Evolutionary conservation across 164 flowering plant genomes (phyloP).

Genomic region (Chimonanthus praecox): DNA sequence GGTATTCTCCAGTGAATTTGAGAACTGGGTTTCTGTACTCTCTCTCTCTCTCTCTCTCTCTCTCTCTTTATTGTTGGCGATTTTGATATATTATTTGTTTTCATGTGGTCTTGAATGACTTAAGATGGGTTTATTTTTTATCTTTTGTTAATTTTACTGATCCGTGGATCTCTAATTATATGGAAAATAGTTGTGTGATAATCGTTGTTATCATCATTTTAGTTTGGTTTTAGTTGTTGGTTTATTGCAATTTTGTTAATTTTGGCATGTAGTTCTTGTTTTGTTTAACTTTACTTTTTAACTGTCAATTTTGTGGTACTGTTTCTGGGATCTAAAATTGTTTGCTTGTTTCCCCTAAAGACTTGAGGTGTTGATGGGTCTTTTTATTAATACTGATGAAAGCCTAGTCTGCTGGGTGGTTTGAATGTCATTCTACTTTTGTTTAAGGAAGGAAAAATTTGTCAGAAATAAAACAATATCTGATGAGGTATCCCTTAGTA

Average conservation of each 20-base stretch:
- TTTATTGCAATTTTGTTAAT: not conserved
- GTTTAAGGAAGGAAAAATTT: not conserved
- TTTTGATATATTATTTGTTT: not conserved
- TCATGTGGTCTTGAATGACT: not conserved
- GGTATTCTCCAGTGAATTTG: not conserved
- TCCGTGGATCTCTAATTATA: not conserved
- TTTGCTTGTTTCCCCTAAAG: not conserved
- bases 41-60: not conserved
- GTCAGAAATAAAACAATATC: not conserved
- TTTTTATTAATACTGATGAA: not conserved
- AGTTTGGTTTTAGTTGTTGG: not conserved
- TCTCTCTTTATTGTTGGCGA: not conserved
- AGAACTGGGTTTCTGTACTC: not conserved
- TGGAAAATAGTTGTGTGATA: not conserved
- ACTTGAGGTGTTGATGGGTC: not conserved
- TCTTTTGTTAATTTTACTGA: not conserved
- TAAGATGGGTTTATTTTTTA: not conserved
- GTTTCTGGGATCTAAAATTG: not conserved
- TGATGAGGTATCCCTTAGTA: not conserved
- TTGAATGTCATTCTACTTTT: not conserved
- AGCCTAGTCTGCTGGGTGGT: not conserved
- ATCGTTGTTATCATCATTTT: no score
- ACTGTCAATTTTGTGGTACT: not conserved
- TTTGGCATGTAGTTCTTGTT: not conserved
- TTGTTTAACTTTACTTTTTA: not conserved